A percentile compares a stretch with the other conserved stretches of the same genome.
phyloP scores from a whole-genome alignment of 1,284 basidiomycete genomes.

The Apiotrichum gamsii region DNA sequence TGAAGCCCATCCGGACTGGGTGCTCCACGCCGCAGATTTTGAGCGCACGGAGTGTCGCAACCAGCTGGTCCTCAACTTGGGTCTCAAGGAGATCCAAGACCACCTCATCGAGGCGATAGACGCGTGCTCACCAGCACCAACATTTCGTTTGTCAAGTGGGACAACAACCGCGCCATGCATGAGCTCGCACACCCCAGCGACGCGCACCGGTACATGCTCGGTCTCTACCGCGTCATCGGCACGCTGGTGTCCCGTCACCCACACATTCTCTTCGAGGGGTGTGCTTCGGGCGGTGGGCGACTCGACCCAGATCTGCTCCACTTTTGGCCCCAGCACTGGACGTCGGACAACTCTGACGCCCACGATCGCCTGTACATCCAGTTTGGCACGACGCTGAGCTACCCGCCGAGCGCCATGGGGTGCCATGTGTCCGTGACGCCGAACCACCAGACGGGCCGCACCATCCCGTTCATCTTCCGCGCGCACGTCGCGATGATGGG shows the following conservation, averaged over 20 bases:
- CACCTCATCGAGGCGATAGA: conserved; percentile 26
- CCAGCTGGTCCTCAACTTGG: conserved; percentile 35
- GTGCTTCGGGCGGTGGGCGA: conserved; percentile 34
- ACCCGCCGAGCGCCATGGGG: conserved; percentile 28
- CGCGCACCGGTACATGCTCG: conserved; percentile 30
- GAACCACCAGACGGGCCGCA: conserved; percentile 27
- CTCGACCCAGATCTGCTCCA: conserved; percentile 32
- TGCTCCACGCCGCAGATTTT: conserved; percentile 18
- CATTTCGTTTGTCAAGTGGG: conserved; percentile 39
- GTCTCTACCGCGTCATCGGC: conserved; percentile 30
- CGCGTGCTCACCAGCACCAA: conserved; percentile 19
- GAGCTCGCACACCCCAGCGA: conserved; percentile 25
- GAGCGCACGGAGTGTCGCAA: conserved; percentile 22
- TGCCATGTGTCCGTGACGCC: conserved; percentile 30
- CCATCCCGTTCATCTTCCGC: conserved; percentile 30
- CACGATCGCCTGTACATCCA: conserved; percentile 31
- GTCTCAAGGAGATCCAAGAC: conserved; percentile 25
- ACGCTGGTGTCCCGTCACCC: conserved; percentile 26
- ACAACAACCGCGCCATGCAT: conserved; percentile 36
- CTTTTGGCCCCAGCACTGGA: conserved; percentile 34
- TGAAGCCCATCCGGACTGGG: conserved; percentile 36
- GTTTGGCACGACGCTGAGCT: conserved; percentile 26
- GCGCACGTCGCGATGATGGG: conserved; percentile 40
- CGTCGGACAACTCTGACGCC: conserved; percentile 34
- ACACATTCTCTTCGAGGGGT: conserved; percentile 33